Percentiles rank a stretch among this genome's conserved stretches.
phyloP scores from a whole-genome alignment of 2,329 filamentous ascomycete genomes.

The Aspergillus sergii region DNA sequence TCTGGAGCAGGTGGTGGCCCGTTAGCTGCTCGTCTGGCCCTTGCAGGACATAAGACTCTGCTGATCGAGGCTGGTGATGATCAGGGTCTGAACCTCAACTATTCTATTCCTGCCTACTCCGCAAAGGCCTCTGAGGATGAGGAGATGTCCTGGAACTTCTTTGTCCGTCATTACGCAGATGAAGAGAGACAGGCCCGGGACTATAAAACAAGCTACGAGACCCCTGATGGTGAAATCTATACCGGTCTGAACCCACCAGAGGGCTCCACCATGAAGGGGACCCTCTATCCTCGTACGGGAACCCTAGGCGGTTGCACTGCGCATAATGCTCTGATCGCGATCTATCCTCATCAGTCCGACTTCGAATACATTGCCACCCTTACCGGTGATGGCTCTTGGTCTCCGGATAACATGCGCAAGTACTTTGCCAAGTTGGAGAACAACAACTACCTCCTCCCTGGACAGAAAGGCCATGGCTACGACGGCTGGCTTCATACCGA shows the following conservation, averaged over 20 bases:
- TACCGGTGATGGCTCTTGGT: slow-evolving; percentile 65
- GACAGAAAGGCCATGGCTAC: slow-evolving; percentile 48
- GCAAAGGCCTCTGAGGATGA: slow-evolving; percentile 33
- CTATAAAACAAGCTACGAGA: slow-evolving; percentile 46
- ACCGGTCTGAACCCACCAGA: slow-evolving; percentile 57
- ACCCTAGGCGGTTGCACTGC: slow-evolving; percentile 62
- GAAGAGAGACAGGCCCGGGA: slow-evolving; percentile 31
- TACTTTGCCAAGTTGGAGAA: slow-evolving; percentile 59
- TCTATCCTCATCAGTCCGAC: slow-evolving; percentile 62
- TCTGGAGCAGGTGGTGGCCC: slow-evolving; percentile 42
- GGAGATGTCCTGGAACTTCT: slow-evolving; percentile 38
- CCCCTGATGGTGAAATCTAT: slow-evolving; percentile 53
- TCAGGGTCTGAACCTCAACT: slow-evolving; percentile 33
- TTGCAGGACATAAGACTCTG: slow-evolving; percentile 38
- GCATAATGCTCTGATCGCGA: slow-evolving; percentile 63
- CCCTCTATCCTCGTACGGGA: slow-evolving; percentile 60
- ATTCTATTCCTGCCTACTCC: slow-evolving; percentile 32
- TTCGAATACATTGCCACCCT: slow-evolving; percentile 60
- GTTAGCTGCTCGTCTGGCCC: slow-evolving; percentile 38
- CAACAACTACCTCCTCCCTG: slow-evolving; percentile 53
- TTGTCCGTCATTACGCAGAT: slow-evolving; percentile 38
- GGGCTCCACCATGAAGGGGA: slow-evolving; percentile 56
- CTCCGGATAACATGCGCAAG: slow-evolving; percentile 58
- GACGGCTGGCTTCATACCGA: slow-evolving; percentile 31
- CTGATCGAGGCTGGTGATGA: slow-evolving; percentile 44